A percentile compares a stretch with the other conserved stretches of the same genome.
Conservation (phyloP, 345 rosid genomes). For the Bruguiera sexangula region DNA sequence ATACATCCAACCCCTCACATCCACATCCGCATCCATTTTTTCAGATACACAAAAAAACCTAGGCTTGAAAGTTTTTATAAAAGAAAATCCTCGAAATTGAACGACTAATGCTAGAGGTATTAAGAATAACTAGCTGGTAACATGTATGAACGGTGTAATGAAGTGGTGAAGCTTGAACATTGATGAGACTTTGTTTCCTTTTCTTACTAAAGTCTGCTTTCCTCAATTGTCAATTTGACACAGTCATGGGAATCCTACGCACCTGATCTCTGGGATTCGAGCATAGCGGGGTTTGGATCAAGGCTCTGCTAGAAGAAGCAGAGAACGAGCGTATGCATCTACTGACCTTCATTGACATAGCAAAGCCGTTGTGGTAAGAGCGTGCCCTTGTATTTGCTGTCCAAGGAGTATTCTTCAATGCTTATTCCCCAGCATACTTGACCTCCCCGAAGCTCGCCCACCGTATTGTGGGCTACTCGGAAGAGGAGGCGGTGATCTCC, state of each 20-base stretch:
- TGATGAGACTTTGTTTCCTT: neutral
- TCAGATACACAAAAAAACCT: neutral
- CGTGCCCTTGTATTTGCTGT: conserved; percentile 54
- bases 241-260: conserved; percentile 66
- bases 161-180: neutral
- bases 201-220: no score
- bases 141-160: no score
- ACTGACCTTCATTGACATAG: conserved; percentile 57
- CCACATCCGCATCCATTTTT: neutral
- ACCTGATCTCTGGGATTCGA: conserved; percentile 49
- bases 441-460: conserved; percentile 60
- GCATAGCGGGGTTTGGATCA: conserved; percentile 70
- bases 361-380: conserved; percentile 56
- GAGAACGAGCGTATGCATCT: conserved; percentile 70
- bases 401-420: conserved; percentile 57
- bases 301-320: conserved; percentile 61
- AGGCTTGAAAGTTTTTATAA: neutral
- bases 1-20: neutral
- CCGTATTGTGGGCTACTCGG: conserved; percentile 53
- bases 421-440: conserved; percentile 47
- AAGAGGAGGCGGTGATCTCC: conserved; percentile 61
- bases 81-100: no score
- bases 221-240: neutral
- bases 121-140: no score
- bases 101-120: no score